phyloP scores from a whole-genome alignment of 257 asterid genomes.

The Lavandula angustifolia region DNA sequence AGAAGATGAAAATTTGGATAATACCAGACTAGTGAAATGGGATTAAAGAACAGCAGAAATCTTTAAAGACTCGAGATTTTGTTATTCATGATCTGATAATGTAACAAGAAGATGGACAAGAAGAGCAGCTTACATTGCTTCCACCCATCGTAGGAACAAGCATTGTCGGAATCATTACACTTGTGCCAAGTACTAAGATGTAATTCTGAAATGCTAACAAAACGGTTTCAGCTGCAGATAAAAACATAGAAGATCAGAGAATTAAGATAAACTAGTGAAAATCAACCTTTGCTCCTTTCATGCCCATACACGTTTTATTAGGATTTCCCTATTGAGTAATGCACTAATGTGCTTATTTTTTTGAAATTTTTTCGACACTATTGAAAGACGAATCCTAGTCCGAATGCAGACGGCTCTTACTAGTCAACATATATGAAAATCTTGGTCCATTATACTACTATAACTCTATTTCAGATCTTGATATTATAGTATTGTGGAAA shows the following conservation, averaged over 20 bases:
- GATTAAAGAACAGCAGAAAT: no score
- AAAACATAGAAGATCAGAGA: constrained; percentile 33
- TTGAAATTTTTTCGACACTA: neutral
- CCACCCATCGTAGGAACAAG: constrained; percentile 97
- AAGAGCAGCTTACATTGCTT: constrained; percentile 63
- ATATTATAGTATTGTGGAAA: neutral
- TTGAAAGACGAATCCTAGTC: neutral
- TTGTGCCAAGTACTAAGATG: constrained; percentile 85
- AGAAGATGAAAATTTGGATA: no score
- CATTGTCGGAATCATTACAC: constrained; percentile 92
- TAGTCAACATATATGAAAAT: constrained; percentile 6
- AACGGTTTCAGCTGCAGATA: constrained; percentile 90
- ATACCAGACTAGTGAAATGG: no score
- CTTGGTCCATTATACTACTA: neutral
- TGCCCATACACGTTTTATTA: constrained; percentile 14
- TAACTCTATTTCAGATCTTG: constrained; percentile 3
- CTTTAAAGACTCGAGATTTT: no score
- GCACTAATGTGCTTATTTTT: neutral
- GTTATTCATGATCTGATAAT: neutral
- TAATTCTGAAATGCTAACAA: constrained; percentile 95
- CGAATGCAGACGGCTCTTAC: neutral
- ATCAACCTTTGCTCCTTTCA: constrained; percentile 1
- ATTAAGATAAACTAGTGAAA: constrained; percentile 4
- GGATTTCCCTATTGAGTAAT: neutral
- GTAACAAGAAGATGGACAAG: constrained; percentile 15